A percentile compares a stretch with the other conserved stretches of the same genome.
phyloP scores from a whole-genome alignment of 1,284 basidiomycete species.

The Bondarzewia mesenterica region DNA sequence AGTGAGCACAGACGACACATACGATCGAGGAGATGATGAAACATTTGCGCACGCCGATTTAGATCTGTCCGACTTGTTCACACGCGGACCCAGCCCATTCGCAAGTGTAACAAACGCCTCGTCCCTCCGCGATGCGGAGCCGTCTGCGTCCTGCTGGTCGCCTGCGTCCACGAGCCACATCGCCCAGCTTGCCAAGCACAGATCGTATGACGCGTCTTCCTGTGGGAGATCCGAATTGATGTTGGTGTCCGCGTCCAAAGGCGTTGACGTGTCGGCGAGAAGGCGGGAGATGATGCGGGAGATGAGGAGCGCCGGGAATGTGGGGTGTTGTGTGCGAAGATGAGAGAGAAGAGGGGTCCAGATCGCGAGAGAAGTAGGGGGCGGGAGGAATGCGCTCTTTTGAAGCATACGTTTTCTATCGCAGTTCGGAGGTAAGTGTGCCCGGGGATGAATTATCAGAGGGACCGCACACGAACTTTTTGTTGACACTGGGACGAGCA shows the following conservation, averaged over 20 bases:
- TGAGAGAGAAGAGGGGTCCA: conserved; percentile 69
- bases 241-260: conserved; percentile 8
- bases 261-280: conserved; percentile 14
- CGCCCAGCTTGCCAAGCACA: conserved; percentile 61
- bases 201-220: conserved; percentile 34
- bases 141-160: conserved; percentile 21
- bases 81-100: conserved; percentile 35
- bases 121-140: conserved; percentile 30
- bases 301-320: conserved; percentile 45
- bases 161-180: conserved; percentile 46
- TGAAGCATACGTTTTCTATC: conserved; percentile 53
- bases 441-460: not conserved
- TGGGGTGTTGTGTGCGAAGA: conserved; percentile 47
- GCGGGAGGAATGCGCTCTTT: conserved; percentile 38
- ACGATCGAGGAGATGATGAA: not conserved
- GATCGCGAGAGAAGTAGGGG: conserved; percentile 44
- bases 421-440: conserved; percentile 3
- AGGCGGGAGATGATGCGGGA: conserved; percentile 41
- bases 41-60: conserved; percentile 27
- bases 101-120: conserved; percentile 39
- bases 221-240: conserved; percentile 5
- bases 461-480: conserved; percentile 49
- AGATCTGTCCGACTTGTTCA: conserved; percentile 15
- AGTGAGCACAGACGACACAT: not conserved
- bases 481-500: conserved; percentile 71